Evolutionary conservation across 768 basidiomycete genomes (phyloP).

Genomic region (Naganishia randhawae): DNA sequence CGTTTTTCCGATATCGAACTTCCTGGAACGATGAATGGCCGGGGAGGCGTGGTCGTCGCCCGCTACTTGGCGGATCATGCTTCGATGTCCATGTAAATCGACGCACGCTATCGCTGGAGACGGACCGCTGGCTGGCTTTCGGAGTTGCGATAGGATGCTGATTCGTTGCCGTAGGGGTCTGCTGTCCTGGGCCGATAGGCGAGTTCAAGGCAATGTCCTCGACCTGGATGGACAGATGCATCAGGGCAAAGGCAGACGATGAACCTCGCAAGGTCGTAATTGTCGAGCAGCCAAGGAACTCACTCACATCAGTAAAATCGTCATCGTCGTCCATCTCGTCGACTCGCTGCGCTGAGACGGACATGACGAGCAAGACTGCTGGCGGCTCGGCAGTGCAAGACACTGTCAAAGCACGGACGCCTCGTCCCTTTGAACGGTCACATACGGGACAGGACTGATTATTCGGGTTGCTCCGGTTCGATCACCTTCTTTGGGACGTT

Average conservation of each 20-base stretch:
- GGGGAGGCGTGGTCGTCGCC: neutral
- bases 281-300: no score
- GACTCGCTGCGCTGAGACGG: neutral
- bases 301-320: conserved; percentile 14
- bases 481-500: neutral
- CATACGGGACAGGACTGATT: no score
- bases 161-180: conserved; percentile 1
- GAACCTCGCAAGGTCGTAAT: no score
- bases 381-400: neutral
- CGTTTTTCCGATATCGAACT: neutral
- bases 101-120: conserved; percentile 1
- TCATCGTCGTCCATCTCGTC: conserved; percentile 4
- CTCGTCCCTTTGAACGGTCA: no score
- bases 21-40: conserved; percentile 4
- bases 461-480: neutral
- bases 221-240: neutral
- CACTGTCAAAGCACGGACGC: no score
- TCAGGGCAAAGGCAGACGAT: no score
- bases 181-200: conserved; percentile 1
- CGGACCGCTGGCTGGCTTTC: neutral
- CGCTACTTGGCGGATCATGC: neutral
- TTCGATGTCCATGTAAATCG: neutral
- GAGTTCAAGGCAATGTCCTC: neutral
- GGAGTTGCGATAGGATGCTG: neutral
- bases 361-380: neutral